Percentiles rank a stretch among this genome's conserved stretches.
Conservation (phyloP, 306 rosid genomes). For the Sesbania bispinosa region DNA sequence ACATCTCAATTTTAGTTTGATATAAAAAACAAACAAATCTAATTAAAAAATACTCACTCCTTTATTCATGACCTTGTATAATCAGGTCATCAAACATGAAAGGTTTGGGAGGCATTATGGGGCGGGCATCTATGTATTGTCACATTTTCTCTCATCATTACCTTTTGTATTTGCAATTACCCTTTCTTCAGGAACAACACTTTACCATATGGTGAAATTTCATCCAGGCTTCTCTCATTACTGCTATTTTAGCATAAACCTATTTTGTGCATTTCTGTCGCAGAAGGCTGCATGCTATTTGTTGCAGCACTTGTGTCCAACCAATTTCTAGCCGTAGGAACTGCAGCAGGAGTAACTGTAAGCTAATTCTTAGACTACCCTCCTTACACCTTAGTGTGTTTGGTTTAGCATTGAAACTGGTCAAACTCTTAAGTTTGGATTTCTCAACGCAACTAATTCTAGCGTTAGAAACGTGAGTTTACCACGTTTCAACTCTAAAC, state of each 20-base stretch:
- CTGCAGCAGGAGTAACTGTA: slow-evolving; percentile 30
- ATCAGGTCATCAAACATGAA: slow-evolving; percentile 39
- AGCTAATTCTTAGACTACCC: background rate
- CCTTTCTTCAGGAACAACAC: slow-evolving; percentile 40
- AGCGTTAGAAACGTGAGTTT: too few relatives aligned
- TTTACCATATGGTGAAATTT: slow-evolving; percentile 38
- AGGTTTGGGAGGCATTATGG: slow-evolving; percentile 40
- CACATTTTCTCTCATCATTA: slow-evolving; percentile 39
- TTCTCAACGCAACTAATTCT: too few relatives aligned
- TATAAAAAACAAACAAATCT: too few relatives aligned
- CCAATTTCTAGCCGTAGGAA: slow-evolving; percentile 27
- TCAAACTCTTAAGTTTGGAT: too few relatives aligned
- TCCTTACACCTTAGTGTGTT: background rate
- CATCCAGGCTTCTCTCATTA: slow-evolving; percentile 35
- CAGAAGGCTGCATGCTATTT: slow-evolving; percentile 27
- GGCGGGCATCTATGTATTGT: slow-evolving; percentile 32
- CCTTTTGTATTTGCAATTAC: slow-evolving; percentile 35
- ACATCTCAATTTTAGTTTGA: background rate
- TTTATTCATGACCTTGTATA: background rate
- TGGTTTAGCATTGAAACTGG: too few relatives aligned
- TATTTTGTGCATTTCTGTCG: slow-evolving; percentile 28
- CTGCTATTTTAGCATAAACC: slow-evolving; percentile 37
- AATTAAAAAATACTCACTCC: too few relatives aligned
- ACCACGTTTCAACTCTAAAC: too few relatives aligned
- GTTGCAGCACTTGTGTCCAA: slow-evolving; percentile 29